phyloP scores from a whole-genome alignment of 2,329 filamentous ascomycete genomes.

The Acephala macrosclerotiorum region DNA sequence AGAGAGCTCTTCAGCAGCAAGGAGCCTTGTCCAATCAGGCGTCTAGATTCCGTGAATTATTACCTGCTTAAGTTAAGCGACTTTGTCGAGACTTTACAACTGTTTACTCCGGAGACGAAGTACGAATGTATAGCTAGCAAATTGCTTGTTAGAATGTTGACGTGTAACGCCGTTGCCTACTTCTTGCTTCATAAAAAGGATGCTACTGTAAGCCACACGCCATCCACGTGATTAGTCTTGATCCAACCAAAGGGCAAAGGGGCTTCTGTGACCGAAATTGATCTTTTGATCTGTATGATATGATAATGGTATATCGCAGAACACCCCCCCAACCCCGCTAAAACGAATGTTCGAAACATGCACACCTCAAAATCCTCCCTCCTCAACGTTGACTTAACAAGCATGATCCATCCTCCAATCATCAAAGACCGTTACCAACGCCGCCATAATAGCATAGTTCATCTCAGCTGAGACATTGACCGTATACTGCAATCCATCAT shows the following conservation, averaged over 20 bases:
- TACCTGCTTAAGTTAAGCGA: too few species aligned
- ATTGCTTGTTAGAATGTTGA: too few species aligned
- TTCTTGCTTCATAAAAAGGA: too few species aligned
- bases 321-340: neutral
- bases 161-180: too few species aligned
- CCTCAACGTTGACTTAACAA: neutral
- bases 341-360: neutral
- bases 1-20: too few species aligned
- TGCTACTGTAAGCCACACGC: too few species aligned
- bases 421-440: constrained; percentile 30
- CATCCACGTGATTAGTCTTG: neutral
- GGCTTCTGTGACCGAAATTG: neutral
- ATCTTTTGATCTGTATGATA: neutral
- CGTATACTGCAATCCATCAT: constrained; percentile 24
- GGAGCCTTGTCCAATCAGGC: too few species aligned
- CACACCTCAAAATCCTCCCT: neutral
- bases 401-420: constrained; percentile 33
- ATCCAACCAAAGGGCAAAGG: neutral
- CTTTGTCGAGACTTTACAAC: too few species aligned
- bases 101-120: too few species aligned
- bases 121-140: too few species aligned
- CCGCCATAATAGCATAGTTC: constrained; percentile 30
- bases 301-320: constrained; percentile 1
- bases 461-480: constrained; percentile 24
- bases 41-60: too few species aligned